Evolutionary conservation across 2,329 filamentous ascomycete species (phyloP).

Genomic region (Xylaria polymorpha): DNA sequence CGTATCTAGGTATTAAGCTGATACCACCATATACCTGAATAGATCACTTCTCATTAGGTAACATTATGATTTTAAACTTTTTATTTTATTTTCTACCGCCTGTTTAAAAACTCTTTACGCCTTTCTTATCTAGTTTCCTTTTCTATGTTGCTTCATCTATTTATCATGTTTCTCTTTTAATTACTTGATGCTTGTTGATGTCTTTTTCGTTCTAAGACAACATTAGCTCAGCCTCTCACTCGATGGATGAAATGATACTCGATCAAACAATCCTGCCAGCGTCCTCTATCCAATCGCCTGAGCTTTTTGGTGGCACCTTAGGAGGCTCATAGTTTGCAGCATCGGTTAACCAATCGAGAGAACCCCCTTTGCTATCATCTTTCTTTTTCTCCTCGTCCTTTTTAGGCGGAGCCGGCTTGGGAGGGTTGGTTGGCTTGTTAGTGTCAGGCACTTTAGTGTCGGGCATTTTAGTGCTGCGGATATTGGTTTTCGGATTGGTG

Average conservation of each 20-base stretch:
- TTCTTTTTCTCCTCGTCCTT: not conserved
- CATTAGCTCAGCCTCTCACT: not conserved
- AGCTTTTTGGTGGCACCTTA: conserved; percentile 11
- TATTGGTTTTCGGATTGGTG: not conserved
- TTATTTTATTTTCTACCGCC: too few species aligned
- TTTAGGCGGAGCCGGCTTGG: not conserved
- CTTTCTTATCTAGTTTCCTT: too few species aligned
- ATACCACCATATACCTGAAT: too few species aligned
- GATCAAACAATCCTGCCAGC: conserved; percentile 16
- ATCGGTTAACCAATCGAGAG: conserved; percentile 16
- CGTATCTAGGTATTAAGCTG: too few species aligned
- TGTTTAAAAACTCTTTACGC: too few species aligned
- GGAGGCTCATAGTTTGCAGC: conserved; percentile 23
- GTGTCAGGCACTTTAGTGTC: not conserved
- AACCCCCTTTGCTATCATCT: not conserved
- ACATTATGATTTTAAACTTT: too few species aligned
- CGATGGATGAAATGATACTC: too few species aligned
- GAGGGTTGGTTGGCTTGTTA: not conserved
- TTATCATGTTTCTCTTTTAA: not conserved
- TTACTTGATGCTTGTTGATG: not conserved
- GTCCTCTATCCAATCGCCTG: conserved; percentile 31
- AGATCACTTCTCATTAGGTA: too few species aligned
- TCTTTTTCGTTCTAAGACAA: not conserved
- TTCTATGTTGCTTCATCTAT: not conserved
- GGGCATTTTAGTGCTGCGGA: not conserved